Evolutionary conservation across 73 alveolate species (phyloP), one percentile per base, ranked within the genome.

Genomic region (Stentor coeruleus): DNA sequence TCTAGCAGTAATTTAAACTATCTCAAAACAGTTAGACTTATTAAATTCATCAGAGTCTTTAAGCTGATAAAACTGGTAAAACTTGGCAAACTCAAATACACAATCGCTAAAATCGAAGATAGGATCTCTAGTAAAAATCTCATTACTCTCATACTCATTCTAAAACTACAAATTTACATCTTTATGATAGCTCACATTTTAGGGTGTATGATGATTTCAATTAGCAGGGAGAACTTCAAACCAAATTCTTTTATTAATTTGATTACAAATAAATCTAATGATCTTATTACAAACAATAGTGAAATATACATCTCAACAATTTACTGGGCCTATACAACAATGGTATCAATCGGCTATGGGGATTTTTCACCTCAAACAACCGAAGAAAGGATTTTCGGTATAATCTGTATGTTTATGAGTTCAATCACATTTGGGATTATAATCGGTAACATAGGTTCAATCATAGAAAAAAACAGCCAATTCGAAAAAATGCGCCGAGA

Each of bases 311-410:
- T 49, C 28, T 11, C 66, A 20, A 11, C 66, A 20, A 49, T 49
- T 49, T 49, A 49, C 20, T 49, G 66, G 66, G 66, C 66, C 20
- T 49, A 49, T 49, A 49, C 66, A 11, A 49, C 66, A 6, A 49
- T 49, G 66, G 66, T 49, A 11, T 49, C 66, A 11, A 66, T 66
- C 33, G 79, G 79, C 1, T 66, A 66, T 66, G 79, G 79, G 2
- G 79, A 66, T 2, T 28, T 66, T 31, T 31, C n/a, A 1, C 40
- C 79, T 2, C 79, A 33, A 20, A 66, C 79, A 26, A 66, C 79
- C 1, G 40, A 20, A 20, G 79, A 66, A 2, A 66, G 37, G 37
- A 26, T 66, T 66, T 26, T 66, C 33, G 79, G 40, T 33, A 66
- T 66, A 15, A 33, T 20, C 20, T 66, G 79, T 2, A 66, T 66